Conservation (phyloP, 1,284 basidiomycete genomes). For the Cutaneotrichosporon spelunceum region DNA sequence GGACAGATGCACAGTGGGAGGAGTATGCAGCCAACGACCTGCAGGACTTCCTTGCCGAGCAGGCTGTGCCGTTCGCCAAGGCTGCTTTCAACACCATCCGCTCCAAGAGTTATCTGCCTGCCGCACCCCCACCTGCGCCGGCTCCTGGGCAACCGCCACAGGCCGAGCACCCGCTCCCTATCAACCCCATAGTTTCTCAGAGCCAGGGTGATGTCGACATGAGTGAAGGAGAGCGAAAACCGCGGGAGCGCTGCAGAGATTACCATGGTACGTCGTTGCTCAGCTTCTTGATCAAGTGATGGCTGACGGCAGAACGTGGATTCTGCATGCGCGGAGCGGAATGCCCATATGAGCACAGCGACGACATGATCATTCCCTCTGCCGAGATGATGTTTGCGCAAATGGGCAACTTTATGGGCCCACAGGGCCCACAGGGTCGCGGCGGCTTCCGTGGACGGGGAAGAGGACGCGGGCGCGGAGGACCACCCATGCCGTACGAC, state of each 20-base stretch:
- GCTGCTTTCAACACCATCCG: constrained; percentile 75
- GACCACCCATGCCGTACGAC: constrained; percentile 19
- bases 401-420: constrained; percentile 48
- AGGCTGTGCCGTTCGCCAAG: constrained; percentile 73
- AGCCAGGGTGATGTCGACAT: constrained; percentile 28
- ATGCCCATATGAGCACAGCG: constrained; percentile 89
- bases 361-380: constrained; percentile 52
- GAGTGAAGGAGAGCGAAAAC: constrained; percentile 17
- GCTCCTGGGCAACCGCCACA: neutral
- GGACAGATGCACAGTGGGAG: constrained; percentile 72
- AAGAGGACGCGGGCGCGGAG: constrained; percentile 50
- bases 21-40: constrained; percentile 71
- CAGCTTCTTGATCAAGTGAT: neutral
- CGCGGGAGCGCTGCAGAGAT: constrained; percentile 62
- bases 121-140: neutral
- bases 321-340: constrained; percentile 84
- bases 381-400: constrained; percentile 55
- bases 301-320: constrained; percentile 64
- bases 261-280: constrained; percentile 70
- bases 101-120: constrained; percentile 70
- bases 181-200: constrained; percentile 6
- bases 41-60: constrained; percentile 87
- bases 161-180: constrained; percentile 15
- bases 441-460: constrained; percentile 42
- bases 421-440: constrained; percentile 54